A percentile compares a stretch with the other conserved stretches of the same genome.
phyloP scores from a whole-genome alignment of 768 basidiomycete species.

The Suillus paluster region DNA sequence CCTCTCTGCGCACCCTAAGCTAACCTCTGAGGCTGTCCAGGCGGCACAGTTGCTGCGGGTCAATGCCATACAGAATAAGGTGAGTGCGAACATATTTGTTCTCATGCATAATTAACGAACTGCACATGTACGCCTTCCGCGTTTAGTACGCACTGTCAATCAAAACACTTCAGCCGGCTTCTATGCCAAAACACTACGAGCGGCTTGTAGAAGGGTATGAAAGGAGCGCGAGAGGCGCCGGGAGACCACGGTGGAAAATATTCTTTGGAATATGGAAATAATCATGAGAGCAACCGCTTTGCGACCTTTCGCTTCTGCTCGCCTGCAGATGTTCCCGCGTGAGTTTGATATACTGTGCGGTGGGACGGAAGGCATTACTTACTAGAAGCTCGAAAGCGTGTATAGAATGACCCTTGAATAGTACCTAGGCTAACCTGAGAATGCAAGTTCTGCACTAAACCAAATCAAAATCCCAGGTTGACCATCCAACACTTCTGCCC shows the following conservation, averaged over 20 bases:
- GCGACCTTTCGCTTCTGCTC: background rate
- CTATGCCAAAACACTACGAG: slow-evolving; percentile 74
- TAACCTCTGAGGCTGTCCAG: slow-evolving; percentile 63
- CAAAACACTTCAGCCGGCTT: slow-evolving; percentile 68
- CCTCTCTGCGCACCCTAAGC: slow-evolving; percentile 67
- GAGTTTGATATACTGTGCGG: background rate
- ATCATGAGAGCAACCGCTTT: background rate
- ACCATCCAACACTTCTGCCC: background rate
- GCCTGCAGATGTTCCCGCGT: background rate
- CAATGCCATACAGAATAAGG: slow-evolving; percentile 63
- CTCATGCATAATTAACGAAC: slow-evolving; percentile 10
- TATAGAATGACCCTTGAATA: background rate
- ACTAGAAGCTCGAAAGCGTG: slow-evolving; percentile 1
- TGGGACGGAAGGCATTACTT: background rate
- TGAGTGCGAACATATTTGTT: slow-evolving; percentile 28
- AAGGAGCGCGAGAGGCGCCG: slow-evolving; percentile 76
- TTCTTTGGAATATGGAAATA: slow-evolving; percentile 73
- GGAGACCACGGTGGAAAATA: slow-evolving; percentile 83
- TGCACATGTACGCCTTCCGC: slow-evolving; percentile 20
- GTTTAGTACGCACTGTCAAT: slow-evolving; percentile 68
- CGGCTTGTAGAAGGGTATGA: slow-evolving; percentile 75
- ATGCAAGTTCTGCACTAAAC: background rate
- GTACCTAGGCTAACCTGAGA: background rate
- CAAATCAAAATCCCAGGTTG: background rate
- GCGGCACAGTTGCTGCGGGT: slow-evolving; percentile 60